Evolutionary conservation across 345 rosid genomes (phyloP), one percentile per base, ranked within the genome.

Genomic region (Lagerstroemia speciosa): DNA sequence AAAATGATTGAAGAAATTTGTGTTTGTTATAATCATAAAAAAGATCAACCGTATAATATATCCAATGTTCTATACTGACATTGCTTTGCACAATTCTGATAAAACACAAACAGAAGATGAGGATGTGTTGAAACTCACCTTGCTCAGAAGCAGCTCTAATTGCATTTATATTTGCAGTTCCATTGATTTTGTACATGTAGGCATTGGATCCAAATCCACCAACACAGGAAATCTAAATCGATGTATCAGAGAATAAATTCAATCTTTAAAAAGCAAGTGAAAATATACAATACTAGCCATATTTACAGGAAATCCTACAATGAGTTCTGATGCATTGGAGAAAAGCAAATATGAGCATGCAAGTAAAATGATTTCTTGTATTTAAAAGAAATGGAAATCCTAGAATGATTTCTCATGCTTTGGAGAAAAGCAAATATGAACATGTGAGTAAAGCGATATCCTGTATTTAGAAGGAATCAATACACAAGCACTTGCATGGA

Each of bases 131-230:
- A 43, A 12, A 50, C 53, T 5, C 26, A 92, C 98, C 99, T 82
- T 88, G 79, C 68, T 92, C 98, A 24, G 89, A 75, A 75, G 99
- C 99, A 74, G 86, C 94, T 81, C 92, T 83, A 75, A 95, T 83
- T 40, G 98, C 98, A 77, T 89, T 88, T 72, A 92, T 86, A 80
- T 95, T 91, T 64, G 98, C 96, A 66, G 99, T 88, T 33, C 99
- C 99, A 5, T 95, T 95, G 72, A 88, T 87, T 82, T 95, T 92
- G 74, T 95, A 90, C 99, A 95, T 95, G 61, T 88, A 76, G 61
- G 98, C 83, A 74, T 90, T 84, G 46, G 98, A 89, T 72, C 99
- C 99, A 79, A 95, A 95, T 63, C 98, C 97, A 38, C 99, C 98
- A 67, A 90, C 87, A 68, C 97, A 95, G 48, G 99, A 95, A 20